Conservation (phyloP, 768 basidiomycete species). For the Cystobasidium ongulense region DNA sequence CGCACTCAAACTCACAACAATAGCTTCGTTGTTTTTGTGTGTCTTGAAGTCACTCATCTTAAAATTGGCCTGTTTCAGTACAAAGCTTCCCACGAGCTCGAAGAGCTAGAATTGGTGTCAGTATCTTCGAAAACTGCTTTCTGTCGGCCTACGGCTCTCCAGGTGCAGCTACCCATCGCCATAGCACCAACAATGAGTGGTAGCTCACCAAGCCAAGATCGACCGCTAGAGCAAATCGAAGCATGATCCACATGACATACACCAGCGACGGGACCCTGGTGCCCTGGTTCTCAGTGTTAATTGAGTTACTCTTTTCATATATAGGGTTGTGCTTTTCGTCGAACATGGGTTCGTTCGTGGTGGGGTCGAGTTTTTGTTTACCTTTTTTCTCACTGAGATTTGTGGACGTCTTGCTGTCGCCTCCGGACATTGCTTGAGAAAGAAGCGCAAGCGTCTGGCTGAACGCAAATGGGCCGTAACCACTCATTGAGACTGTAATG, state of each 20-base stretch:
- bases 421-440: background rate
- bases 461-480: background rate
- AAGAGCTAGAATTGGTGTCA: background rate
- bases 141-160: background rate
- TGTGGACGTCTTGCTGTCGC: no score
- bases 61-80: background rate
- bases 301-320: background rate
- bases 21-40: background rate
- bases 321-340: no score
- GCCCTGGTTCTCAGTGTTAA: background rate
- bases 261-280: background rate
- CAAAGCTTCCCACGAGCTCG: constrained; percentile 3
- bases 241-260: background rate
- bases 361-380: no score
- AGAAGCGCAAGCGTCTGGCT: background rate
- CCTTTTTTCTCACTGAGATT: no score
- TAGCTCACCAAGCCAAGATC: background rate
- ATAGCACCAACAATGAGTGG: no score
- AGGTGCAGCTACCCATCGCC: no score
- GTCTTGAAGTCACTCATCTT: background rate
- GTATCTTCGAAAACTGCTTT: background rate
- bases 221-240: background rate
- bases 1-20: background rate
- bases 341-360: no score
- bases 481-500: no score